A percentile compares a stretch with the other conserved stretches of the same genome.
Conservation (phyloP, 192 early-diverging fungal species). For the Dissophora ornata region DNA sequence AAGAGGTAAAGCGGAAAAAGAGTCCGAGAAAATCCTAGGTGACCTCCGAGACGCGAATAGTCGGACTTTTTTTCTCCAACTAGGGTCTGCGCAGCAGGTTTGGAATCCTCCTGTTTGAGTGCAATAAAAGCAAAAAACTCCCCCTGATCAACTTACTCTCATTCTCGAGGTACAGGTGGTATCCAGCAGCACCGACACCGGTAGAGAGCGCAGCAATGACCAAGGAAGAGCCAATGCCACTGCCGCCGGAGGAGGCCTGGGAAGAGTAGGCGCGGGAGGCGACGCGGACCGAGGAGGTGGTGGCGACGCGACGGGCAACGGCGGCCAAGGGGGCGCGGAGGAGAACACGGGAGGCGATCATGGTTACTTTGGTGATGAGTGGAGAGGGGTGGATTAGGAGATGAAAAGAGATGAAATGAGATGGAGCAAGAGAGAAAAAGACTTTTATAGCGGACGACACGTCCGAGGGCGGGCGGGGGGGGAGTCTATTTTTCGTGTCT, state of each 20-base stretch:
- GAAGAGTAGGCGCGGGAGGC: constrained; percentile 35
- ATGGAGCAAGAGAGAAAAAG: constrained; percentile 7
- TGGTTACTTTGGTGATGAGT: constrained; percentile 6
- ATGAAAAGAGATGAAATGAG: background rate
- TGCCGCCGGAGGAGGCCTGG: constrained; percentile 16
- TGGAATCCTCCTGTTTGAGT: too few relatives aligned
- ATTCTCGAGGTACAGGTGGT: constrained; percentile 32
- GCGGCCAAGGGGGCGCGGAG: constrained; percentile 45
- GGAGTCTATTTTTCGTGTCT: too few relatives aligned
- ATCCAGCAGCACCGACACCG: constrained; percentile 50
- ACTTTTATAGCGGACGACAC: too few relatives aligned
- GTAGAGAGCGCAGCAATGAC: constrained; percentile 27
- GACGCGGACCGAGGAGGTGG: constrained; percentile 24
- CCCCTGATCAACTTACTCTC: constrained; percentile 29
- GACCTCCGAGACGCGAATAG: too few relatives aligned
- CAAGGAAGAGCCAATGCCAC: constrained; percentile 32
- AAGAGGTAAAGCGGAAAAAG: too few relatives aligned
- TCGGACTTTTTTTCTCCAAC: too few relatives aligned
- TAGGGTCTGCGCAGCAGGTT: constrained; percentile 32
- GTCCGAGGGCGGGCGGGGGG: too few relatives aligned
- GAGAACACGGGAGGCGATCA: constrained; percentile 29
- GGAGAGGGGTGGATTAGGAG: background rate
- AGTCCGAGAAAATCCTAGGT: too few relatives aligned
- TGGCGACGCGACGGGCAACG: constrained; percentile 35
- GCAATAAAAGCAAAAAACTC: background rate